Base-by-base conservation (phyloP, 371 early-diverging fungal genomes). In the Syncephalis plumigaleata region DNA sequence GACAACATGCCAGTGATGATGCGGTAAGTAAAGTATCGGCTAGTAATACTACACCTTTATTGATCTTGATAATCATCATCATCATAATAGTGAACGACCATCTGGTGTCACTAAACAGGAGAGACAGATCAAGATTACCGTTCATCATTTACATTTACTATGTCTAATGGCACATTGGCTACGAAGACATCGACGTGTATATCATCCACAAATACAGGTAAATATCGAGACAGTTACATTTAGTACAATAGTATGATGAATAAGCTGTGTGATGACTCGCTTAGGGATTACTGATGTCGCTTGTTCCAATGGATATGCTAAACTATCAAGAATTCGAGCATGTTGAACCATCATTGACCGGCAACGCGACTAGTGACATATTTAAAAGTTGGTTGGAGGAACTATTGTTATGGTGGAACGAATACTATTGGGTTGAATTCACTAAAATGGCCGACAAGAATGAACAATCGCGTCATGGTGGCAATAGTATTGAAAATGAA, bases 121-220 rank as follows among this genome's bases (percentile, higher is more conserved):
- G 24, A 53, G 73, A 9, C 46, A 55, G 31, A 52, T 55, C 21
- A 65, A 66, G 17, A 42, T 56, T 17, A 45, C 58, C 52, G 48
- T 65, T 16, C 72, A 72, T 42, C 60, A 67, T 27, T 55, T 57
- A 2, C 70, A 72, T 48, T 46, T 72, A 20, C 50, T 69, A 5
- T 65, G 64, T 26, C 53, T 69, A 27, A 46, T 72, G 9, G 59
- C 57, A 7, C 55, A 59, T 40, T 66, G 64, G 1, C 50, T 59
- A 9, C 48, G 50, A 26, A 55, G 69, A 5, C 71, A 73, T 45
- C 39, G 51, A 16, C 66, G 70, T 68, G 65, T 65, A 49, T 53
- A 59, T 42, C 56, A 67, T 38, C 44, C 49, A 7, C 49, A 59
- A 18, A 44, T 66, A n/a, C 49, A 53, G 45, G 61, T 53, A 2